Evolutionary conservation across 257 asterid genomes (phyloP).

Genomic region (Gentiana macrophylla): DNA sequence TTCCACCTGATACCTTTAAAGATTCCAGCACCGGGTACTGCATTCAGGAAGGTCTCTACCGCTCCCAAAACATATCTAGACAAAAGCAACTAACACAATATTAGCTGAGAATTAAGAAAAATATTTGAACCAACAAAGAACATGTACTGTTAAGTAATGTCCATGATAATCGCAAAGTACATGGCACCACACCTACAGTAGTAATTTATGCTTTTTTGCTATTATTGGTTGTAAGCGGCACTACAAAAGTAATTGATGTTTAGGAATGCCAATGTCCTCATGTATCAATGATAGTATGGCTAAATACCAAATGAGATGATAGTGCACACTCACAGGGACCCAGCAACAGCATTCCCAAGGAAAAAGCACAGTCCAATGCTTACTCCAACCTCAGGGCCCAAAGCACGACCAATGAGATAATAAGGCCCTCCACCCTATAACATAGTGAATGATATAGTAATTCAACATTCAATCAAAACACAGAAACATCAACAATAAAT

Average conservation of each 20-base stretch:
- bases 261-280: constrained; percentile 3
- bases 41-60: constrained; percentile 92
- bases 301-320: constrained; percentile 1
- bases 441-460: not conserved
- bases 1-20: constrained; percentile 52
- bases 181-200: not conserved
- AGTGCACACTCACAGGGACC: constrained; percentile 78
- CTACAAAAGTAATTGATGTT: not conserved
- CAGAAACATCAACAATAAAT: not conserved
- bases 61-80: constrained; percentile 96
- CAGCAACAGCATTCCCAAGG: constrained; percentile 98
- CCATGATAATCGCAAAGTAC: not conserved
- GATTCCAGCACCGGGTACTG: constrained; percentile 91
- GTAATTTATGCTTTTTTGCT: no score
- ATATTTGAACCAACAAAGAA: not conserved
- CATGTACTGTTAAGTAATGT: not conserved
- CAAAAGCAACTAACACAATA: constrained; percentile 12
- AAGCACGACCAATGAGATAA: constrained; percentile 97
- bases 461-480: no score
- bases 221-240: not conserved
- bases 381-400: constrained; percentile 99
- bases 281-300: not conserved
- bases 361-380: constrained; percentile 98
- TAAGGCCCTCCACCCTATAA: constrained; percentile 98
- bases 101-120: not conserved